Percentiles rank a stretch among this genome's conserved stretches.
Conservation (phyloP, 306 rosid species). For the Gastrolobium bilobum region DNA sequence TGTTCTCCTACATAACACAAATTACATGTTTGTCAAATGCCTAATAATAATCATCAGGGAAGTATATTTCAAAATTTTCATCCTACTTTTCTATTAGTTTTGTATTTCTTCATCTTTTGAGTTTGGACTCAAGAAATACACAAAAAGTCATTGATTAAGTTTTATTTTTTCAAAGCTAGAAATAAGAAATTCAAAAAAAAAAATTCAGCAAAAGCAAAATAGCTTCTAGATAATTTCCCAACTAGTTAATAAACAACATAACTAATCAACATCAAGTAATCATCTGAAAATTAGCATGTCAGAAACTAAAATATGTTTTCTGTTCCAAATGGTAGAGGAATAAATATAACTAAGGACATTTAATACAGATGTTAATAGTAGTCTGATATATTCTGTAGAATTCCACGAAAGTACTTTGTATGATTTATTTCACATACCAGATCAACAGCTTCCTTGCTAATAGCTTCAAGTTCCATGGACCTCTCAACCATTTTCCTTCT, state of each 20-base stretch:
- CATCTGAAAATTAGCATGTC: not conserved
- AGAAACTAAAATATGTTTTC: constrained; percentile 17
- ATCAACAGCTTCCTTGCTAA: constrained; percentile 74
- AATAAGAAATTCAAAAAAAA: constrained; percentile 8
- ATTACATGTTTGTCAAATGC: constrained; percentile 41
- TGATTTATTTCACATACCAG: constrained; percentile 58
- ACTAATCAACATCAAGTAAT: not conserved
- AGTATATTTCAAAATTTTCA: not conserved
- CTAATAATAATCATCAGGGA: not conserved
- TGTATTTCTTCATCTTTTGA: constrained; percentile 17
- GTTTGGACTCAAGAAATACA: not conserved
- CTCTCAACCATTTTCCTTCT: constrained; percentile 57
- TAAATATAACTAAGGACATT: not conserved
- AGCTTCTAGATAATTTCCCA: constrained; percentile 3
- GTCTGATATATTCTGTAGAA: too few species aligned
- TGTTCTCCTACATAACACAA: constrained; percentile 67
- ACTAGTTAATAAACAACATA: constrained; percentile 2
- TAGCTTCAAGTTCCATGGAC: constrained; percentile 61
- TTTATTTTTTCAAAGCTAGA: not conserved
- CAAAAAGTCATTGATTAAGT: not conserved
- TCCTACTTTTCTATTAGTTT: constrained; percentile 3
- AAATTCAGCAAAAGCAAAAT: not conserved
- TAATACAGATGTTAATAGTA: not conserved
- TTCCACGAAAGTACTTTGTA: not conserved
- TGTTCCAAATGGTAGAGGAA: not conserved